These are phyloP conservation scores for Amanita phalloides DNA, from an alignment of 768 basidiomycete genomes.

Conservation along the genomic window DNA sequence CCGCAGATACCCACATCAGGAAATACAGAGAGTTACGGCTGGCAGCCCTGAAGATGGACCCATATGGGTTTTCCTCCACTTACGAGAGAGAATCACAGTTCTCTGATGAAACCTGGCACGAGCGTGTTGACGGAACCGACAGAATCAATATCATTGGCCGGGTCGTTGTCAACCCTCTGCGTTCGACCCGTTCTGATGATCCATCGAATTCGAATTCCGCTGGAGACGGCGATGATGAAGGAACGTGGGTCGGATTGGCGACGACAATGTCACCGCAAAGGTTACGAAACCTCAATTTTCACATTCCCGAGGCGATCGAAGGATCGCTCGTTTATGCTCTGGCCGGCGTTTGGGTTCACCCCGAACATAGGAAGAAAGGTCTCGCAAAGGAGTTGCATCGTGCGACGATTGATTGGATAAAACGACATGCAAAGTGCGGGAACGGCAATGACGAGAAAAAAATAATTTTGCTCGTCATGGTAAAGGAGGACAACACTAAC, in stretches of 20 bases:
- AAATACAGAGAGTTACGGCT: conserved; percentile 16
- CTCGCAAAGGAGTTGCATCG: conserved; percentile 8
- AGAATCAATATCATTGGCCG: conserved; percentile 12
- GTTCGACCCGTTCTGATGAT: conserved; percentile 7
- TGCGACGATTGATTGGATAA: conserved; percentile 6
- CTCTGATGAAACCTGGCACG: conserved; percentile 15
- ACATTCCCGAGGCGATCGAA: conserved; percentile 2
- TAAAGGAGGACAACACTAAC: conserved; percentile 11
- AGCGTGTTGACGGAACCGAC: conserved; percentile 12
- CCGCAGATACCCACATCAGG: conserved; percentile 11
- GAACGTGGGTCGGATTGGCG: conserved; percentile 7
- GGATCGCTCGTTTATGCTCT: conserved; percentile 6
- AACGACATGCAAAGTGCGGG: not conserved
- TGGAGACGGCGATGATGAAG: not conserved
- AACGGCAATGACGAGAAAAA: conserved; percentile 1
- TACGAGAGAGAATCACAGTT: conserved; percentile 15
- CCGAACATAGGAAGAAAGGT: conserved; percentile 14
- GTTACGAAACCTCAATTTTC: not conserved
- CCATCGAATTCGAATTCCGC: not conserved
- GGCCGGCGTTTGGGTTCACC: conserved; percentile 16
- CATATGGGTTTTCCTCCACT: conserved; percentile 18
- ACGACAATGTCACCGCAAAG: conserved; percentile 5
- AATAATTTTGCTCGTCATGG: conserved; percentile 9
- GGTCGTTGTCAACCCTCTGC: not conserved
- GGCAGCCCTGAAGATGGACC: conserved; percentile 16